These are phyloP conservation scores for Fraxinus floribunda DNA, from an alignment of 305 asterid genomes.

Conservation along the genomic window DNA sequence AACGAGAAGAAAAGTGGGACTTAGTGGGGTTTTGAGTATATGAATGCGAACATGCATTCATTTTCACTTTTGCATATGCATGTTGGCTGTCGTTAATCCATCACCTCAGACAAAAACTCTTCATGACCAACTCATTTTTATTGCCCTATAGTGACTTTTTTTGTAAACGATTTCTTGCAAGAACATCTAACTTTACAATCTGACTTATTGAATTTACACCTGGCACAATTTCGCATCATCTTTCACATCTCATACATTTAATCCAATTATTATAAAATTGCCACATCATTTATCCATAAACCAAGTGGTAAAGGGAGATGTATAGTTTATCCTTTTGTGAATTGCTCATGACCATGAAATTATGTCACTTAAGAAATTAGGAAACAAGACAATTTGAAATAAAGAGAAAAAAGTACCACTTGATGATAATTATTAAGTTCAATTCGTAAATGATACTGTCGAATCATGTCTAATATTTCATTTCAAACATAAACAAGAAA, in stretches of 20 bases:
- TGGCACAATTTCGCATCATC: no score
- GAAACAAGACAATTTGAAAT: neutral
- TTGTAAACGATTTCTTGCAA: no score
- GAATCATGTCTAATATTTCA: neutral
- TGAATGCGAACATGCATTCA: slow-evolving; percentile 30
- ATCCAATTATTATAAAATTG: no score
- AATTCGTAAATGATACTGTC: no score
- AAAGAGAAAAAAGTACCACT: neutral
- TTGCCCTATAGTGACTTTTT: slow-evolving; percentile 13
- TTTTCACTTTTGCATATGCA: slow-evolving; percentile 28
- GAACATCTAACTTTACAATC: no score
- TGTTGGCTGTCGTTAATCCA: slow-evolving; percentile 22
- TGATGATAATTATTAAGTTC: neutral
- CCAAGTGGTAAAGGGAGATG: no score
- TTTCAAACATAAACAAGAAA: neutral
- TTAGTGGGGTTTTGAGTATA: slow-evolving; percentile 37
- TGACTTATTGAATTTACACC: no score
- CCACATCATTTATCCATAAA: no score
- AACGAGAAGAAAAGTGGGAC: slow-evolving; percentile 42
- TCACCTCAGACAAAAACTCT: slow-evolving; percentile 42
- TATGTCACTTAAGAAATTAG: neutral
- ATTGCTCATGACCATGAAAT: neutral
- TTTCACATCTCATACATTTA: no score
- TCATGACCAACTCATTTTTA: slow-evolving; percentile 43
- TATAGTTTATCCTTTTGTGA: neutral